Evolutionary conservation across 805 yeast genomes (phyloP), one percentile per base, ranked within the genome.

Genomic region (Pichia nanzhaoensis): DNA sequence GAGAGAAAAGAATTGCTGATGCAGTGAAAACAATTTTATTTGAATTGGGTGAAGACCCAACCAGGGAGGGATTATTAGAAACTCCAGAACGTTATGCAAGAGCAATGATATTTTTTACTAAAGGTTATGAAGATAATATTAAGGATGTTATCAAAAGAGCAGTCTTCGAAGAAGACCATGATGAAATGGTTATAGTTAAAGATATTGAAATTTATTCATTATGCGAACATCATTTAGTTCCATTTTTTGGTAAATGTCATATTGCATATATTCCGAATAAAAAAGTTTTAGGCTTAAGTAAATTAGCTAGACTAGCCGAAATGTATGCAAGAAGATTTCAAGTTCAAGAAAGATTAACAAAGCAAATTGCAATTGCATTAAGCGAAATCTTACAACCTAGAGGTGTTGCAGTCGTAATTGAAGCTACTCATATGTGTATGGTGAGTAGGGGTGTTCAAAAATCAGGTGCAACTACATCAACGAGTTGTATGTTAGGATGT

Each of bases 361-460:
- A 93, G 64, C 99, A 93, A 65, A 90, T 93, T 44, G 98, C 99
- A 28, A 86, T 89, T 84, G 97, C 98, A 1, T 67, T 93, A 45
- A 80, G 83, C 62, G 97, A 89, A 59, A 86, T 90, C 48, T 72
- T 93, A 57, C 82, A 84, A 58, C 99, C 99, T 16, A 77, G 90
- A 58, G 99, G 99, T 50, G 99, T 93, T 8, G 99, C 98, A 1
- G 99, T 93, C 34, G 98, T 93, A 22, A 89, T 93, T 58, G 99
- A 93, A 66, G 97, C 97, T 17, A 78, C 91, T 2, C 99, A 93
- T 63, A 93, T 93, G 99, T 93, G 99, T 65, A 93, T 93, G 99
- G 98, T 91, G 22, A 87, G 95, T 63, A 78, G 99, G 61, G 99
- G 99, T 46, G 87, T 93, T 22, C 97, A 93, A 65, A 93, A 93